A percentile compares a stretch with the other conserved stretches of the same genome.
Conservation (phyloP, 2,329 filamentous ascomycete species). For the Alternaria ethzedia region DNA sequence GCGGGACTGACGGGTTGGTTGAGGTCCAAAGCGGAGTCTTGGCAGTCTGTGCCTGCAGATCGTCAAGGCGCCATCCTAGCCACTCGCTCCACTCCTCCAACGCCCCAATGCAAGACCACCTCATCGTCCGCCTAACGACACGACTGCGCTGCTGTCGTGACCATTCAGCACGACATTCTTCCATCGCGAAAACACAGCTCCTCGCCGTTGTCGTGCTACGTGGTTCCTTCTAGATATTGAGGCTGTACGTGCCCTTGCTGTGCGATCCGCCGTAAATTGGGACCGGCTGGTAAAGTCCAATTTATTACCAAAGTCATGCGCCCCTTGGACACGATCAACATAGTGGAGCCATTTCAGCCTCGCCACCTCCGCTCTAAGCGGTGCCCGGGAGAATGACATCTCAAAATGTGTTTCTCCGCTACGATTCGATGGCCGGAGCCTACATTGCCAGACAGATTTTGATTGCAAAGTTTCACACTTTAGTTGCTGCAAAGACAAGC, state of each 20-base stretch:
- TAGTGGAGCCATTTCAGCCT: constrained; percentile 8
- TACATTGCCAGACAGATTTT: background rate
- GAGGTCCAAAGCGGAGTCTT: constrained; percentile 16
- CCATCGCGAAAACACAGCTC: background rate
- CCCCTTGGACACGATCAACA: constrained; percentile 17
- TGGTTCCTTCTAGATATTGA: constrained; percentile 11
- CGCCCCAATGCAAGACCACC: constrained; percentile 30
- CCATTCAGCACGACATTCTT: constrained; percentile 4
- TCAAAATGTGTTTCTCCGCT: background rate
- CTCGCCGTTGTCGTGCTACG: constrained; percentile 9
- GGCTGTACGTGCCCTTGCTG: constrained; percentile 2
- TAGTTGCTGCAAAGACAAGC: background rate
- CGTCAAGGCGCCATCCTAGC: constrained; percentile 13
- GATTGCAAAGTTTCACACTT: background rate
- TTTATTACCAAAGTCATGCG: constrained; percentile 20
- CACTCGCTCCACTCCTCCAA: constrained; percentile 25
- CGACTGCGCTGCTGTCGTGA: constrained; percentile 19
- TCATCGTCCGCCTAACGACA: constrained; percentile 27
- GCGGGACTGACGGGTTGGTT: constrained; percentile 19
- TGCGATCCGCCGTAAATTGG: constrained; percentile 14
- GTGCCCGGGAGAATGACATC: constrained; percentile 2
- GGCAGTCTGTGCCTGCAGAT: constrained; percentile 34
- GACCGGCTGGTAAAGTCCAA: constrained; percentile 17
- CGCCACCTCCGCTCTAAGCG: constrained; percentile 9
- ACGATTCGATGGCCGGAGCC: background rate